A percentile compares a stretch with the other conserved stretches of the same genome.
phyloP scores from a whole-genome alignment of 75 land plant genomes.

The Cryptomeria japonica region DNA sequence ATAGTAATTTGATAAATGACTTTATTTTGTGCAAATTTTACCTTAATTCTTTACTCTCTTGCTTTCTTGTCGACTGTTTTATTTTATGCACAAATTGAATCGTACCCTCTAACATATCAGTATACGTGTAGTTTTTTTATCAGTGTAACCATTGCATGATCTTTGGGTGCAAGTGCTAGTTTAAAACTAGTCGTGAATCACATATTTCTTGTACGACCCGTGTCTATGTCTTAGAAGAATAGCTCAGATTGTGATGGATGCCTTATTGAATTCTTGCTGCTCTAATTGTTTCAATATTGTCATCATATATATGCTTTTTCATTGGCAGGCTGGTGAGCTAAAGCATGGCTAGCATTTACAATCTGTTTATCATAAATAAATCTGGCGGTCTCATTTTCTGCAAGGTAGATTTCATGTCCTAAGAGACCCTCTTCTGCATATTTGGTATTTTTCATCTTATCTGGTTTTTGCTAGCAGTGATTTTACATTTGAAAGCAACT shows the following conservation, averaged over 20 bases:
- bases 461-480: background rate
- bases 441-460: background rate
- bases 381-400: constrained; percentile 94
- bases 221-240: background rate
- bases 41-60: too few species aligned
- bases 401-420: constrained; percentile 53
- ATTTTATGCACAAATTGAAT: too few species aligned
- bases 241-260: background rate
- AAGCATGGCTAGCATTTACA: constrained; percentile 75
- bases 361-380: constrained; percentile 93
- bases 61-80: too few species aligned
- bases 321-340: background rate
- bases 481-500: background rate
- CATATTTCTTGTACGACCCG: background rate
- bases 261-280: background rate
- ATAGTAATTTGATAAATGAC: too few species aligned
- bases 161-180: too few species aligned
- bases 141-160: too few species aligned
- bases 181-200: background rate
- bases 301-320: background rate
- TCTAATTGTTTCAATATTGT: background rate
- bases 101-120: too few species aligned
- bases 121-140: too few species aligned
- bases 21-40: too few species aligned
- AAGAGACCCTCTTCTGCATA: background rate